Evolutionary conservation across 1,139 yeast species (phyloP), one percentile per base, ranked within the genome.

Genomic region (Kodamaea alishanica): DNA sequence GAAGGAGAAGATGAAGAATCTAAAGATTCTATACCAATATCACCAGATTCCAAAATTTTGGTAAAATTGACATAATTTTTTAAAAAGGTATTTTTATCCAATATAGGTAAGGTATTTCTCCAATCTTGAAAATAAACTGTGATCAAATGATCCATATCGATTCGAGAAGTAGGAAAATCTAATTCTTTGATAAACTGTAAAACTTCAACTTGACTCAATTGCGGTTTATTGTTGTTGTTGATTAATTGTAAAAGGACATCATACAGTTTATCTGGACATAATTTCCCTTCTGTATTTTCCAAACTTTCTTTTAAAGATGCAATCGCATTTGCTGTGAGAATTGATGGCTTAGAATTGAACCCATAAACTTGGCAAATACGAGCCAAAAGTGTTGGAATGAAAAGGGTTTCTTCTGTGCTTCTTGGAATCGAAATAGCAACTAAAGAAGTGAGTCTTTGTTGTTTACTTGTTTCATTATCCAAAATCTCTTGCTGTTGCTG

Each of bases 371-470:
- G 80, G 44, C 88, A 81, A 32, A 84, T 70, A 37, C 79, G 73
- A 7, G 88, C 85, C 42, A 84, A 63, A 38, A 84, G 61, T 2
- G 86, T 79, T 0, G 94, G 90, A 26, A 82, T 78, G 49, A 82
- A 81, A 34, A 84, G 62, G 0, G 88, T 83, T 53, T 84, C 94
- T 47, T 82, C 90, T 0, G 92, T 84, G 25, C 84, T 77, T 54
- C 94, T 65, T 2, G 92, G 94, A 11, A 83, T 74, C 0, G 90
- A 77, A 43, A 82, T 73, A 0, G 92, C 86, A 8, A 84, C 88
- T 34, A 84, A 64, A 5, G 78, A 73, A 0, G 90, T 83, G 42
- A 84, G 64, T 50, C 65, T 54, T 59, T 77, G 77, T 46, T 74
- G 73, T 43, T 74, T 70, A 42, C 67, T 66, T 23, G 63, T 54